phyloP scores from a whole-genome alignment of 768 basidiomycete genomes.

The Paxillus rubicundulus region DNA sequence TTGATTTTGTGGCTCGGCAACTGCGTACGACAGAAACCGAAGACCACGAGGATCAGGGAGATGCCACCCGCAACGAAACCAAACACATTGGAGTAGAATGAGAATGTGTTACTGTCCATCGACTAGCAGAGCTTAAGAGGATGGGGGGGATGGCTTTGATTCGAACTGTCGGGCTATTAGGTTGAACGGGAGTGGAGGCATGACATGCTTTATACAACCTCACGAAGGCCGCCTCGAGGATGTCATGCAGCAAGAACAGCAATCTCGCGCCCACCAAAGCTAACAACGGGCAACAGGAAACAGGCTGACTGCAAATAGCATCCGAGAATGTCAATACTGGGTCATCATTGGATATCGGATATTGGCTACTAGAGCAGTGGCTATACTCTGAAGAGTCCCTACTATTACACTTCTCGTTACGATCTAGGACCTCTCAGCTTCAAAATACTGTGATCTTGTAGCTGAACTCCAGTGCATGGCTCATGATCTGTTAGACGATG shows the following conservation, averaged over 20 bases:
- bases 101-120: background rate
- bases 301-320: too few species aligned
- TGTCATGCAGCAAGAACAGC: too few species aligned
- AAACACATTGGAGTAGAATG: slow-evolving; percentile 1
- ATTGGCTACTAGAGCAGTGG: too few species aligned
- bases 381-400: too few species aligned
- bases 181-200: background rate
- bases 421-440: background rate
- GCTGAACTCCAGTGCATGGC: background rate
- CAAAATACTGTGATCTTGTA: background rate
- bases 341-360: too few species aligned
- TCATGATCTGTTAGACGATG: background rate
- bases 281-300: too few species aligned
- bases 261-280: too few species aligned
- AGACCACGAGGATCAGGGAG: background rate
- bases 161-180: background rate
- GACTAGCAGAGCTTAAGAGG: background rate
- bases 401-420: too few species aligned
- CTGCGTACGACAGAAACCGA: background rate
- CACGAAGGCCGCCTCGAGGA: background rate
- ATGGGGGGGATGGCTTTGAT: background rate
- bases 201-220: background rate
- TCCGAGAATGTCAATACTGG: too few species aligned
- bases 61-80: background rate
- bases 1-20: slow-evolving; percentile 5